Percentiles rank a stretch among this genome's conserved stretches.
Evolutionary conservation across 2,329 filamentous ascomycete species (phyloP).

Genomic region (Teratosphaeriaceae sp.): DNA sequence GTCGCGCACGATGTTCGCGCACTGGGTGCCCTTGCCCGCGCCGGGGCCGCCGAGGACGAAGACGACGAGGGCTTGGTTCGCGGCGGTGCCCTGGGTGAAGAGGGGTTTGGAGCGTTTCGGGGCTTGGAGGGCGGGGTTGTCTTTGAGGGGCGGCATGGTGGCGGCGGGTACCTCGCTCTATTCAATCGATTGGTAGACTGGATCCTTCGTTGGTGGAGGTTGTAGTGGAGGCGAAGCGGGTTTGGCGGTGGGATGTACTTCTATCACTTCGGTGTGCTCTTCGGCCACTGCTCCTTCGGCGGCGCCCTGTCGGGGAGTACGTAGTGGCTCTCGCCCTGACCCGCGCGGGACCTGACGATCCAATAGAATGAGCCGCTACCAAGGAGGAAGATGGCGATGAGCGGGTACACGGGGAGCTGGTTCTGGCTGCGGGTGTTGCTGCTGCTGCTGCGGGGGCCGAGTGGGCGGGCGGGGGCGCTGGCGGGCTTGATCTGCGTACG

Average conservation of each 20-base stretch:
- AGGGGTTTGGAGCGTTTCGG: conserved; percentile 56
- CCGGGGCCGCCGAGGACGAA: conserved; percentile 96
- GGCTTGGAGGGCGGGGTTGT: conserved; percentile 35
- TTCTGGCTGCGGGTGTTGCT: conserved; percentile 5
- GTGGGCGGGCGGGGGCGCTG: not conserved
- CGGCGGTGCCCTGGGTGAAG: conserved; percentile 54
- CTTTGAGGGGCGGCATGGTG: conserved; percentile 8
- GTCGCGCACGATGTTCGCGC: conserved; percentile 75
- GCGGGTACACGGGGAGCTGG: conserved; percentile 40
- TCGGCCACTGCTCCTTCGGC: conserved; percentile 24
- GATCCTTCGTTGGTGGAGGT: conserved; percentile 33
- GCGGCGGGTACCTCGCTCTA: no score
- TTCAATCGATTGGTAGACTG: no score
- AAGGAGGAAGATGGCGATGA: conserved; percentile 41
- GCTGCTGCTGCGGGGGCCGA: conserved; percentile 1
- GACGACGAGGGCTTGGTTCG: conserved; percentile 73
- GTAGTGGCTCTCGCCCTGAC: conserved; percentile 26
- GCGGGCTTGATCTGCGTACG: conserved; percentile 8
- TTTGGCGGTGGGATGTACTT: conserved; percentile 7
- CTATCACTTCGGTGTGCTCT: conserved; percentile 12
- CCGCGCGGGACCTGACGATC: conserved; percentile 40
- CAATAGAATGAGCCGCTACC: conserved; percentile 42
- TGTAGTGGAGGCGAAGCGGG: conserved; percentile 1
- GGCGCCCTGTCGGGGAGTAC: conserved; percentile 23
- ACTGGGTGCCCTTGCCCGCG: conserved; percentile 95